Evolutionary conservation across 1,284 basidiomycete genomes (phyloP).

Genomic region (Nidula niveotomentosa): DNA sequence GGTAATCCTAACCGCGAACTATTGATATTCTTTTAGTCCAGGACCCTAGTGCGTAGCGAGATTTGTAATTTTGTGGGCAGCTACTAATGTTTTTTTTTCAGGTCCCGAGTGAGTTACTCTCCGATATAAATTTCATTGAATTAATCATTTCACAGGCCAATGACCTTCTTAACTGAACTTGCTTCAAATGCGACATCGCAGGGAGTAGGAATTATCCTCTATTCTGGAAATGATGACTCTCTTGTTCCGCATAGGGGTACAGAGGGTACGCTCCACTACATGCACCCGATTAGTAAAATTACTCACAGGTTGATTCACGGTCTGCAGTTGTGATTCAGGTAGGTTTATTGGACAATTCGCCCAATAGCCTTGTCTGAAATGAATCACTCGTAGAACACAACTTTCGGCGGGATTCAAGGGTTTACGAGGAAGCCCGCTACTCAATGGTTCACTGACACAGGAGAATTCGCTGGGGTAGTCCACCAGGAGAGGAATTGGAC

Average conservation of each 20-base stretch:
- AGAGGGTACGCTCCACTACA: constrained; percentile 42
- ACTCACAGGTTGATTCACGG: neutral
- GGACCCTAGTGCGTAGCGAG: neutral
- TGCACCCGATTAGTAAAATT: neutral
- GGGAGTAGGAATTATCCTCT: constrained; percentile 54
- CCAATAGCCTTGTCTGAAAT: too few species aligned
- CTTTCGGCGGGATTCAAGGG: constrained; percentile 72
- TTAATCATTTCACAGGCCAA: constrained; percentile 29
- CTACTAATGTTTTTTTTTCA: neutral
- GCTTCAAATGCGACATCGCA: constrained; percentile 58
- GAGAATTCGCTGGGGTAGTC: constrained; percentile 63
- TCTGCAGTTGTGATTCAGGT: constrained; percentile 62
- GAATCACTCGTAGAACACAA: constrained; percentile 53
- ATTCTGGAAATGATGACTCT: constrained; percentile 68
- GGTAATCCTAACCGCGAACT: neutral
- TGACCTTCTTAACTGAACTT: constrained; percentile 62
- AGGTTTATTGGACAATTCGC: neutral
- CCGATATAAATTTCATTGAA: neutral
- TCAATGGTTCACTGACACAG: constrained; percentile 58
- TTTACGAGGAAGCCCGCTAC: constrained; percentile 68
- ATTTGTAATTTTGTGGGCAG: too few species aligned
- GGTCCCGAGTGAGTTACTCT: neutral
- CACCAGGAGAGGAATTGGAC: constrained; percentile 73
- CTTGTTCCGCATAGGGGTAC: constrained; percentile 65
- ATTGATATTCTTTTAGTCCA: neutral